Evolutionary conservation across 495 filamentous ascomycete genomes (phyloP).

Genomic region (Neurospora sp.): DNA sequence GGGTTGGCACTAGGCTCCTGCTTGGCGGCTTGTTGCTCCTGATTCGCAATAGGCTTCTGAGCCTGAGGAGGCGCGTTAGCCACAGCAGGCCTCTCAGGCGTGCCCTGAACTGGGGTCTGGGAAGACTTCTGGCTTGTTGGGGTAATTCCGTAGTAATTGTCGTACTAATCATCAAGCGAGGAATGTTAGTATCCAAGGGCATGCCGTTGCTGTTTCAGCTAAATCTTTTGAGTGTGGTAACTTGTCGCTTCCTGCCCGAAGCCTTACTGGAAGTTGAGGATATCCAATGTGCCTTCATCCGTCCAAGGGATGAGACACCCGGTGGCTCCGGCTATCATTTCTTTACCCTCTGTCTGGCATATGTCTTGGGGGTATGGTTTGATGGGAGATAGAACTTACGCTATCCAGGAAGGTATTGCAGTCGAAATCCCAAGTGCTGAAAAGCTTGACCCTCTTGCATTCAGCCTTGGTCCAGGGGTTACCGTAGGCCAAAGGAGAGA

Average conservation of each 20-base stretch:
- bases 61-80: slow-evolving; percentile 1
- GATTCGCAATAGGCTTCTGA: slow-evolving; percentile 13
- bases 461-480: slow-evolving; percentile 84
- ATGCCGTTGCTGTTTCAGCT: background rate
- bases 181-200: slow-evolving; percentile 10
- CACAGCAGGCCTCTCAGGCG: background rate
- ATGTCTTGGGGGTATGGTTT: slow-evolving; percentile 23
- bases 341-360: slow-evolving; percentile 17
- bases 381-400: slow-evolving; percentile 51
- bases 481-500: slow-evolving; percentile 83
- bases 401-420: slow-evolving; percentile 84
- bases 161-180: slow-evolving; percentile 24
- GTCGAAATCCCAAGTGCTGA: slow-evolving; percentile 90
- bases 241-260: background rate
- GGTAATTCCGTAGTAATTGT: slow-evolving; percentile 27
- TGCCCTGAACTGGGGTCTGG: slow-evolving; percentile 15
- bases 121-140: slow-evolving; percentile 19
- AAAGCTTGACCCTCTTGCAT: slow-evolving; percentile 79
- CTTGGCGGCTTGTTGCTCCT: slow-evolving; percentile 9
- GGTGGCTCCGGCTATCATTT: background rate
- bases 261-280: background rate
- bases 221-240: background rate
- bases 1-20: slow-evolving; percentile 9
- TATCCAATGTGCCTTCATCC: background rate
- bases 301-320: background rate